phyloP scores from a whole-genome alignment of 345 rosid species.

The Euphorbia lathyris region DNA sequence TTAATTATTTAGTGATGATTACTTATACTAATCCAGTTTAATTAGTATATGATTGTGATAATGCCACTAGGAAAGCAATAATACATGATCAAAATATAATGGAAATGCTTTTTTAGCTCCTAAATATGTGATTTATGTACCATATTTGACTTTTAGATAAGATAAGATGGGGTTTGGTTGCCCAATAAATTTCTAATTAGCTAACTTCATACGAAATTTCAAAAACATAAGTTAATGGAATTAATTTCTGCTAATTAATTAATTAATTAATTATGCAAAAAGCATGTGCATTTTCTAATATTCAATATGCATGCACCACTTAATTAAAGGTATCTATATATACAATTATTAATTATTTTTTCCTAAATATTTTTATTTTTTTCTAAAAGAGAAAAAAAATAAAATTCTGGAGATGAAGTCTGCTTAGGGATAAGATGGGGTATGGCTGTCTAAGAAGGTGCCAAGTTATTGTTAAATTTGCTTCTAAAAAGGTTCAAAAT shows the following conservation, averaged over 20 bases:
- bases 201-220: not conserved
- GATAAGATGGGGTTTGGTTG: slow-evolving; percentile 8
- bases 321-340: not conserved
- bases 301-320: not conserved
- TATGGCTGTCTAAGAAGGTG: not conserved
- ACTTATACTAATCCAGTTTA: not conserved
- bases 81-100: not conserved
- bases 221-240: not conserved
- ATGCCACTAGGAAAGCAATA: not conserved
- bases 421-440: slow-evolving; percentile 19
- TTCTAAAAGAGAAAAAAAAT: not conserved
- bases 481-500: slow-evolving; percentile 8
- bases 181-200: not conserved
- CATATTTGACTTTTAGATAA: slow-evolving; percentile 7
- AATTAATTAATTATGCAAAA: no score
- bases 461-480: not conserved
- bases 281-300: not conserved
- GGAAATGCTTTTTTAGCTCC: not conserved
- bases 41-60: not conserved
- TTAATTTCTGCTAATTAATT: not conserved
- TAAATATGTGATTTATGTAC: not conserved
- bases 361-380: not conserved
- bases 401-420: not conserved
- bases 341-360: not conserved
- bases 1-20: slow-evolving; percentile 3